Evolutionary conservation across 768 basidiomycete genomes (phyloP).

Genomic region (Termitomyces eurrhizus): DNA sequence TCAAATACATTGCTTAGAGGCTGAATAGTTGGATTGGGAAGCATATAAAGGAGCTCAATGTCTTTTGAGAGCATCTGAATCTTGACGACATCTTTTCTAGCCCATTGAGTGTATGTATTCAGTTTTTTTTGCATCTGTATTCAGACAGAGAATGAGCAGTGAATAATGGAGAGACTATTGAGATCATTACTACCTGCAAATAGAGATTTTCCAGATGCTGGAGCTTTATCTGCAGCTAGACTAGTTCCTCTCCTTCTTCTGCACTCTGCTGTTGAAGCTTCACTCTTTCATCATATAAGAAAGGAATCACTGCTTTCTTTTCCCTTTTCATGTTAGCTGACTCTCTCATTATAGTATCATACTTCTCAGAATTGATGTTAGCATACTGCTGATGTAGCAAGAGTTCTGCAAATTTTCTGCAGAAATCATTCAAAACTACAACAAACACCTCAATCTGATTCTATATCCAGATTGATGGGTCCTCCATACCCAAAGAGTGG

Average conservation of each 20-base stretch:
- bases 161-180: background rate
- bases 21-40: background rate
- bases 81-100: background rate
- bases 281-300: background rate
- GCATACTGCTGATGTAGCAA: background rate
- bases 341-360: background rate
- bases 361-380: background rate
- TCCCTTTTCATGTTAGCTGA: no score
- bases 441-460: slow-evolving; percentile 4
- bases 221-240: slow-evolving; percentile 1
- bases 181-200: background rate
- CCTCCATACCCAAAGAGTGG: background rate
- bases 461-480: slow-evolving; percentile 7
- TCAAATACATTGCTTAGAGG: background rate
- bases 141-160: background rate
- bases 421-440: background rate
- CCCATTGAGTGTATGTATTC: background rate
- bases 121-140: slow-evolving; percentile 8
- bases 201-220: background rate
- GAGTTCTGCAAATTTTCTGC: background rate
- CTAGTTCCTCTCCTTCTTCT: background rate
- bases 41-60: background rate
- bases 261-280: background rate
- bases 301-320: background rate
- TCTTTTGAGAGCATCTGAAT: slow-evolving; percentile 1